Evolutionary conservation across 169 alveolate species (phyloP).

Genomic region (Eimeria maxima): DNA sequence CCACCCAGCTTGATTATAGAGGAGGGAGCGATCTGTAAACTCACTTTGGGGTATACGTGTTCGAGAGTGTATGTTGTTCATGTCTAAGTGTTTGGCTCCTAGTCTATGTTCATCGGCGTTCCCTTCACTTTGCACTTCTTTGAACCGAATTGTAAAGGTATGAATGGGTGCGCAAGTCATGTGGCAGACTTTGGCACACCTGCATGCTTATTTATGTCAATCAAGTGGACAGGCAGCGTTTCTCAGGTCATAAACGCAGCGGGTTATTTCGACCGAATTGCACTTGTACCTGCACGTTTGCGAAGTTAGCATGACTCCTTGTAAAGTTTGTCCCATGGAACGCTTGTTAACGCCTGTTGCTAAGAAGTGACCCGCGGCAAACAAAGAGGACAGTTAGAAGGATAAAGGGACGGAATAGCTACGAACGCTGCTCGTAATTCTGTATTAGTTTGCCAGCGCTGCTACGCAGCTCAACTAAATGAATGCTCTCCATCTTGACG

Average conservation of each 20-base stretch:
- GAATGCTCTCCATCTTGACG: too few relatives aligned
- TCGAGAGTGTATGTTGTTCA: not conserved
- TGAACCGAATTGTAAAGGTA: not conserved
- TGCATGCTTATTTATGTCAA: not conserved
- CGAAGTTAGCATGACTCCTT: not conserved
- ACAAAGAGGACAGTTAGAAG: not conserved
- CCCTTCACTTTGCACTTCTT: not conserved
- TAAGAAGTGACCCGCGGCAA: not conserved
- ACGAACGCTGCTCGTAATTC: not conserved
- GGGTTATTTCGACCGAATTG: not conserved
- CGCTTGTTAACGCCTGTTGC: not conserved
- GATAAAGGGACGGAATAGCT: not conserved
- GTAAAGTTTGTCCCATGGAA: not conserved
- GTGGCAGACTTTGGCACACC: not conserved
- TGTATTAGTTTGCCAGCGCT: not conserved
- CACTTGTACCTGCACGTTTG: constrained; percentile 8
- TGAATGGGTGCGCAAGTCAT: not conserved
- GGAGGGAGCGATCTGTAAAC: not conserved
- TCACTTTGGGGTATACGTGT: not conserved
- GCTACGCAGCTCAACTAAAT: too few relatives aligned
- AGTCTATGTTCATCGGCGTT: not conserved
- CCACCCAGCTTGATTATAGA: not conserved
- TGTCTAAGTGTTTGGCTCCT: not conserved
- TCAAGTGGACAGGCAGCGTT: not conserved
- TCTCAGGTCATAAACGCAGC: not conserved